These are phyloP conservation scores for Hypseocharis bilobata DNA, from an alignment of 441 rosid species.

Conservation along the genomic window DNA sequence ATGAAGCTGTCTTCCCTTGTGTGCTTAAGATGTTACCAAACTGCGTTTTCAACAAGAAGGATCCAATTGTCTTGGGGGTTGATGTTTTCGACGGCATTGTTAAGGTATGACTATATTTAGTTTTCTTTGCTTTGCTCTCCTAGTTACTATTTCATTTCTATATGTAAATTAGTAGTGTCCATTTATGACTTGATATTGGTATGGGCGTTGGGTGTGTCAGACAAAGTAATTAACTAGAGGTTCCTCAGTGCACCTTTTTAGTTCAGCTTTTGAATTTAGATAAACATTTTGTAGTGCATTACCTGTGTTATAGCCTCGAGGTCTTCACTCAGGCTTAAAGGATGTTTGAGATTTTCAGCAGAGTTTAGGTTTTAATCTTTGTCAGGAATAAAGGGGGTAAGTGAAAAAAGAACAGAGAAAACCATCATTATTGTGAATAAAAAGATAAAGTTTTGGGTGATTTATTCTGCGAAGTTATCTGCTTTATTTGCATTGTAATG, in stretches of 20 bases:
- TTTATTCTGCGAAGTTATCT: too few relatives aligned
- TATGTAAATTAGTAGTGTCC: neutral
- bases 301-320: neutral
- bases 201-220: neutral
- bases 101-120: constrained; percentile 39
- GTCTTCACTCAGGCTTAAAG: neutral
- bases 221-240: neutral
- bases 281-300: neutral
- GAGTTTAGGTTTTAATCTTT: neutral
- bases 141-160: neutral
- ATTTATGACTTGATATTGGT: neutral
- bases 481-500: too few relatives aligned
- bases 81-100: constrained; percentile 69
- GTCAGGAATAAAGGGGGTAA: neutral
- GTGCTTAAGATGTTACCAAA: constrained; percentile 67
- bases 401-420: neutral
- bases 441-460: neutral
- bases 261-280: neutral
- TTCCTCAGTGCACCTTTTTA: neutral
- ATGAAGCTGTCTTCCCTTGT: constrained; percentile 90
- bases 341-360: neutral
- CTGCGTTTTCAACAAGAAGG: constrained; percentile 77
- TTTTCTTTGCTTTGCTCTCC: neutral
- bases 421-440: neutral
- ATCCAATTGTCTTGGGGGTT: constrained; percentile 89